These are phyloP conservation scores for Hypoxylon sp. DNA, from an alignment of 2,329 filamentous ascomycete genomes.

Conservation along the genomic window DNA sequence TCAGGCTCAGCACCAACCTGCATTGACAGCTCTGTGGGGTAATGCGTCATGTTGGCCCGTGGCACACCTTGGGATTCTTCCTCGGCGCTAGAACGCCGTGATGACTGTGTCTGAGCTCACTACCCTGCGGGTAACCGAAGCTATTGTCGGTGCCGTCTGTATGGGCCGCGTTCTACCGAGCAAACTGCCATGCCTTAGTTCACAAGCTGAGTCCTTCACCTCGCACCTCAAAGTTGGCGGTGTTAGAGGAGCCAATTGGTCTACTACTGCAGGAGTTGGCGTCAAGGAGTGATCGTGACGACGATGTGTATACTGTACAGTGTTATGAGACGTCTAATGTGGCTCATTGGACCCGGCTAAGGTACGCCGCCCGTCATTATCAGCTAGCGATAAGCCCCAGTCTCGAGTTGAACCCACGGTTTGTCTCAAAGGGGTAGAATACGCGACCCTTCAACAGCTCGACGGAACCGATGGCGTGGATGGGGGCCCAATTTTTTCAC, in stretches of 20 bases:
- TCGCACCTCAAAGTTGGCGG: slow-evolving; percentile 7
- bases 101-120: slow-evolving; percentile 23
- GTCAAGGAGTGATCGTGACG: slow-evolving; percentile 13
- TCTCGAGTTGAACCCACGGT: slow-evolving; percentile 16
- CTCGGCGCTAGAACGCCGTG: slow-evolving; percentile 19
- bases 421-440: slow-evolving; percentile 31
- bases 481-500: slow-evolving; percentile 48
- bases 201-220: slow-evolving; percentile 4
- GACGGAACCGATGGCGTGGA: slow-evolving; percentile 50
- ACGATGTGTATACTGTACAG: slow-evolving; percentile 16
- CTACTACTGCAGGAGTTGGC: slow-evolving; percentile 9
- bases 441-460: slow-evolving; percentile 45
- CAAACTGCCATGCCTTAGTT: slow-evolving; percentile 21
- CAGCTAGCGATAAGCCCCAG: slow-evolving; percentile 30
- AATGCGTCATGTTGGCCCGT: slow-evolving; percentile 38
- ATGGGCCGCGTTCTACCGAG: slow-evolving; percentile 17
- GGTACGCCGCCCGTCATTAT: slow-evolving; percentile 34
- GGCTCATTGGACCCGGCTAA: slow-evolving; percentile 13
- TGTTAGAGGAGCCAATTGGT: slow-evolving; percentile 13
- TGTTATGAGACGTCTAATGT: slow-evolving; percentile 17
- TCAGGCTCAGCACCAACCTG: slow-evolving; percentile 45
- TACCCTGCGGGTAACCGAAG: slow-evolving; percentile 12
- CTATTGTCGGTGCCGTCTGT: slow-evolving; percentile 12
- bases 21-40: slow-evolving; percentile 50
- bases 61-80: slow-evolving; percentile 28